These are phyloP conservation scores for Podospora australis DNA, from an alignment of 495 filamentous ascomycete species.

Conservation along the genomic window DNA sequence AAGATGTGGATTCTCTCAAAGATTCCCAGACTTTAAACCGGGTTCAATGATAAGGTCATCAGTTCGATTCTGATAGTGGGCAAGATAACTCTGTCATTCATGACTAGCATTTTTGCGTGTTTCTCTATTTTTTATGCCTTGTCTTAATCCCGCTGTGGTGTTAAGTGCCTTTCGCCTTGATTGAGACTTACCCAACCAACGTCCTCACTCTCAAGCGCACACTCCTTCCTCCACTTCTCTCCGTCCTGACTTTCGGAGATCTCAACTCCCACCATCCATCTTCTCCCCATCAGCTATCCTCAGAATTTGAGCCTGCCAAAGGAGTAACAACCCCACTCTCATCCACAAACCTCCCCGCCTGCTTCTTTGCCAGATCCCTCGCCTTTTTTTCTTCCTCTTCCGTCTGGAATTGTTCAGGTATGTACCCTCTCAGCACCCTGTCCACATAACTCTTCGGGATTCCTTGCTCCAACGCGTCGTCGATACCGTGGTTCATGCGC, in stretches of 20 bases:
- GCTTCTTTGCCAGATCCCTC: conserved; percentile 6
- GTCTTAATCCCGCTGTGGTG: no score
- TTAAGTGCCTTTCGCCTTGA: no score
- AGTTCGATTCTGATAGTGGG: conserved; percentile 14
- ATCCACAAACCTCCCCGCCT: conserved; percentile 9
- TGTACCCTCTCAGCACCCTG: conserved; percentile 17
- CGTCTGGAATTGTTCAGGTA: conserved; percentile 13
- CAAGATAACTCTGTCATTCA: neutral
- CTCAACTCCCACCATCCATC: neutral
- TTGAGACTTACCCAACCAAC: neutral
- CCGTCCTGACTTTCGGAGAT: neutral
- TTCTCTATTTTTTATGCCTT: neutral
- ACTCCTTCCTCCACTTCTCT: neutral
- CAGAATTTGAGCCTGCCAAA: neutral
- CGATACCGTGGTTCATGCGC: conserved; percentile 34
- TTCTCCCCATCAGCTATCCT: neutral
- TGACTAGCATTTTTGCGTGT: neutral
- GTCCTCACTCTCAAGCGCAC: neutral
- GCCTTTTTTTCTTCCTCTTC: neutral
- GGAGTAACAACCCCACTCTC: conserved; percentile 8
- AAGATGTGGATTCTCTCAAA: neutral
- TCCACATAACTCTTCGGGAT: conserved; percentile 29
- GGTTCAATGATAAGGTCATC: conserved; percentile 10
- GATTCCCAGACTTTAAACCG: neutral
- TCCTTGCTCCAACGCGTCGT: conserved; percentile 28